A percentile compares a stretch with the other conserved stretches of the same genome.
phyloP scores from a whole-genome alignment of 2,329 filamentous ascomycete species.

The Aurifilum marmelostoma region DNA sequence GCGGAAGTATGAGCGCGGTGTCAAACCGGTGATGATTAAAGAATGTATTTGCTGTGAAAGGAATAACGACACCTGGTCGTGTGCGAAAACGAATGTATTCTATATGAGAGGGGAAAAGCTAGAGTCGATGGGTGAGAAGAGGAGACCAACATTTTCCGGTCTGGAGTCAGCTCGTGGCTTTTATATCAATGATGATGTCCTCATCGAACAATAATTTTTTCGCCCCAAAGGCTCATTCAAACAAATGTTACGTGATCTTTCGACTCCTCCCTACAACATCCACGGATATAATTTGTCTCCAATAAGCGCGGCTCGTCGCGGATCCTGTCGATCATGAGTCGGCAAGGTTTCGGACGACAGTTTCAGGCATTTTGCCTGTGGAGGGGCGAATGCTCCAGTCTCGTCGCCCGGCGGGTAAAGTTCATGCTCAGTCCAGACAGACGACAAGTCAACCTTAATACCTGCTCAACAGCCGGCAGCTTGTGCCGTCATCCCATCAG shows the following conservation, averaged over 20 bases:
- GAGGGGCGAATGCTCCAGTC: background rate
- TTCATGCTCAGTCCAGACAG: background rate
- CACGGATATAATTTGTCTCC: background rate
- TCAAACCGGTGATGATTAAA: slow-evolving; percentile 3
- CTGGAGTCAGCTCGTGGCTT: slow-evolving; percentile 11
- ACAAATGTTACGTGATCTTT: background rate
- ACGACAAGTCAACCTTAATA: background rate
- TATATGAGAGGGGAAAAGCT: background rate
- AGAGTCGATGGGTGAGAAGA: background rate
- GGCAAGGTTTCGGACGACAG: slow-evolving; percentile 11
- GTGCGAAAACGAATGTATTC: background rate
- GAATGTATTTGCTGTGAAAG: background rate
- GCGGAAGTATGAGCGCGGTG: slow-evolving; percentile 43
- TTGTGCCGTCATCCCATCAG: background rate
- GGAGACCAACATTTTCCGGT: background rate
- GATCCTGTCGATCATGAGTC: slow-evolving; percentile 17
- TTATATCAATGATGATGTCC: background rate
- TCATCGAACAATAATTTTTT: no score
- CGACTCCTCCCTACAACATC: background rate
- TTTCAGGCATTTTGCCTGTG: slow-evolving; percentile 6
- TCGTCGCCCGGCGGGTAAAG: background rate
- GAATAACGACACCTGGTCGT: slow-evolving; percentile 23
- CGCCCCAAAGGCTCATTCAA: no score
- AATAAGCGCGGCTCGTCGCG: slow-evolving; percentile 14
- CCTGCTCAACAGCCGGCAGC: background rate